Evolutionary conservation across 441 rosid genomes (phyloP).

Genomic region (Sinapis alba): DNA sequence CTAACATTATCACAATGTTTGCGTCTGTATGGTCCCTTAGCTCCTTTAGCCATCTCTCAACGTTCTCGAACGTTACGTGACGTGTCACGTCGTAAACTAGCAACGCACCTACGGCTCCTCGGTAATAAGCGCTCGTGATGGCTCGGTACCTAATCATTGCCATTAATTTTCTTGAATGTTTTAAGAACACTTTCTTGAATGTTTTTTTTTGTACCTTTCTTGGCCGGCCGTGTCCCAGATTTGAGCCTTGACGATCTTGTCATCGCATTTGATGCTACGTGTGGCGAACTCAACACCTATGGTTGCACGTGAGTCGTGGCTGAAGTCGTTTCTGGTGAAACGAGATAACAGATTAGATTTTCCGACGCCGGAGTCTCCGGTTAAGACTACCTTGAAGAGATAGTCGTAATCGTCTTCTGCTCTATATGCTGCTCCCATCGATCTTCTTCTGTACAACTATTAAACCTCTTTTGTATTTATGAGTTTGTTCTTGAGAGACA

Average conservation of each 20-base stretch:
- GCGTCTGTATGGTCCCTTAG: conserved; percentile 18
- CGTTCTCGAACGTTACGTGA: conserved; percentile 20
- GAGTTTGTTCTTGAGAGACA: background rate
- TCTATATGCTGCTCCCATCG: conserved; percentile 78
- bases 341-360: conserved; percentile 80
- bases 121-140: conserved; percentile 73
- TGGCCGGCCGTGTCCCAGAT: conserved; percentile 96
- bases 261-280: conserved; percentile 80
- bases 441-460: conserved; percentile 27
- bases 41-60: conserved; percentile 22
- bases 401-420: conserved; percentile 91
- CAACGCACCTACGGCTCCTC: conserved; percentile 52
- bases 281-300: conserved; percentile 92
- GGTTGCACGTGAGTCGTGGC: conserved; percentile 82
- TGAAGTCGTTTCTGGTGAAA: conserved; percentile 79
- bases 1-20: conserved; percentile 18
- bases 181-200: background rate
- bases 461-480: conserved; percentile 16
- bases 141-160: conserved; percentile 55
- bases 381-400: conserved; percentile 83
- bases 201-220: conserved; percentile 56
- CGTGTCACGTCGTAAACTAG: conserved; percentile 23
- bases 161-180: background rate
- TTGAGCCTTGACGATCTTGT: conserved; percentile 86
- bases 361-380: conserved; percentile 87